Base-by-base conservation (phyloP, 352 stramenopile genomes). In the Bremia lactucae region DNA sequence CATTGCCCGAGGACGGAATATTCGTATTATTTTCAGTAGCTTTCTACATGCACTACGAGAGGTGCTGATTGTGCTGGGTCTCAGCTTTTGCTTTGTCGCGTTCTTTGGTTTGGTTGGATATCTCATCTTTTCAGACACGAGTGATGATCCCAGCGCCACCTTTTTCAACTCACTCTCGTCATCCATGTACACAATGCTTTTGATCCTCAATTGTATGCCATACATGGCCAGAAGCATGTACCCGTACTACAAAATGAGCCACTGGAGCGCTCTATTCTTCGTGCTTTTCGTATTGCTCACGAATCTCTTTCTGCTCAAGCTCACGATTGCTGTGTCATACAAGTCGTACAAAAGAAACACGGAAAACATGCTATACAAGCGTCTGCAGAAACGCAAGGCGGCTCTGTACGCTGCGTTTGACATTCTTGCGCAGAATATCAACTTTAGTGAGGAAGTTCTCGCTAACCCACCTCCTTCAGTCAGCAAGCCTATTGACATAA, bases 321-420 rank as follows among this genome's bases (percentile, higher is more conserved):
- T 90, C 43, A 87, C 75, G 19, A 90, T 90, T 39, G 73, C 78
- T 45, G 78, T 86, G 15, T 86, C 72, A 11, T 90, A 87, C 58
- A 74, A 77, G 42, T 85, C 72, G 15, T 90, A 90, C 72, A 86
- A 87, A 60, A 69, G 83, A 18, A 79, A 90, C 61, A 90, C 72
- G 1, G 78, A 90, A 42, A 79, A 60, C 35, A 90, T 87, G 75
- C 53, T 90, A 6, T 87, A 76, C 68, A 90, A 90, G 56, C 70
- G 75, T 0, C 55, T 90, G 31, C 75, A 90, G 59, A 90, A 90
- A 53, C 78, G 75, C 33, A 90, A 90, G 42, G 75, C 77, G 0
- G 78, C 78, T 10, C 44, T 90, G 3, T 83, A 65, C 25, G 77
- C 77, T 1, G 78, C 78, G 6, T 90, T 90, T 28, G 78, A 87